Evolutionary conservation across 192 early-diverging fungal species (phyloP), one percentile per base, ranked within the genome.

Genomic region (Coemansia sp.): DNA sequence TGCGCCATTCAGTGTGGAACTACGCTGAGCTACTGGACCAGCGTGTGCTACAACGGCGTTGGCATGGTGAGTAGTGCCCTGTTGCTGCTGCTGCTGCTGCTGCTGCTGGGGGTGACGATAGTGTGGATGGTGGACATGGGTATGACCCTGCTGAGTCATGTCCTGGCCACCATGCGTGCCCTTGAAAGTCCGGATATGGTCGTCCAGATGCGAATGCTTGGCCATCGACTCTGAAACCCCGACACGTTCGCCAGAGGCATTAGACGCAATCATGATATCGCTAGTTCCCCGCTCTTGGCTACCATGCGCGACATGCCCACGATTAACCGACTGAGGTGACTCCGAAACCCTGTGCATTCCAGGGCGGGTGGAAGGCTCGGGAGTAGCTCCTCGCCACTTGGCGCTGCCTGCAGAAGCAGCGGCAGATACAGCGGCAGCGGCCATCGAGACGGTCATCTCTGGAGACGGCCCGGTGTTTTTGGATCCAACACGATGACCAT

Each of bases 191-290:
- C 69, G 64, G 14, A 74, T 60, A 28, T 77, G 75, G 38, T 74
- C 77, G 11, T 74, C 72, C 48, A 80, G 18, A 34, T 80, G 77
- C 52, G 77, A 71, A 51, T 80, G 77, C 62, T 66, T 67, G 14
- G 66, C 61, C 17, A 74, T 71, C n/a, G 77, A 74, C 62, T 80
- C 77, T 18, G 72, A 70, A 22, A 74, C 72, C 0, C 40, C 62
- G 2, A 48, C 8, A 8, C 70, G 55, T 5, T 66, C 60, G 29
- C 48, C 38, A 10, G 40, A 12, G 7, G 50, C 11, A 18, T 28
- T 12, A 17, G 50, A 8, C 17, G 48, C n/a, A 20, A 42, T 52
- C 25, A 51, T 12, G 20, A 38, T 18, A 3, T 60, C 63, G 28
- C 42, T 55, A 10, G 49, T 29, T n/a, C 18, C 18, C 22, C 63